These are phyloP conservation scores for Cystobasidiaceae sp. DNA, from an alignment of 1,284 basidiomycete species.

Conservation along the genomic window DNA sequence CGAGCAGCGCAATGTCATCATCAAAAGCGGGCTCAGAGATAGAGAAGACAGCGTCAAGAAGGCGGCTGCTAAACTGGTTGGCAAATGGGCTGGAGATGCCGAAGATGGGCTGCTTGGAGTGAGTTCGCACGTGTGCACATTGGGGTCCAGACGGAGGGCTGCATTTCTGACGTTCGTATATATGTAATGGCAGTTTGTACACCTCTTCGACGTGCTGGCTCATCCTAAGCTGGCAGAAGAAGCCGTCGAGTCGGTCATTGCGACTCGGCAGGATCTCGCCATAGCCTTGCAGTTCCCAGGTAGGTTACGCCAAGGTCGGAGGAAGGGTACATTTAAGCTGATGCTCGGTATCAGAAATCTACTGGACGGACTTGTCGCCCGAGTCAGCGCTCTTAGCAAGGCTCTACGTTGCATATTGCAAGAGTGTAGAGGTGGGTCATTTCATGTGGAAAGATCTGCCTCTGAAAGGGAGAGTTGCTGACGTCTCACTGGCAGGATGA, in stretches of 20 bases:
- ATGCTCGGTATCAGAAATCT: slow-evolving; percentile 55
- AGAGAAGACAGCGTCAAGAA: slow-evolving; percentile 74
- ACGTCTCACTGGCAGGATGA: slow-evolving; percentile 52
- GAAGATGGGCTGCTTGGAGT: slow-evolving; percentile 17
- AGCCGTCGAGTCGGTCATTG: slow-evolving; percentile 61
- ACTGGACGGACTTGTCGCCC: slow-evolving; percentile 70
- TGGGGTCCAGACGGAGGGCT: background rate
- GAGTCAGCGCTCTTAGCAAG: slow-evolving; percentile 79
- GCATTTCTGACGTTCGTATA: background rate
- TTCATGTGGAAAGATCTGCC: background rate
- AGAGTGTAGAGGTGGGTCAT: slow-evolving; percentile 52
- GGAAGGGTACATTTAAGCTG: too few species aligned
- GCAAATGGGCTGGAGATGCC: slow-evolving; percentile 57
- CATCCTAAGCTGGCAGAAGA: slow-evolving; percentile 61
- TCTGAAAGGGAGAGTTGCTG: background rate
- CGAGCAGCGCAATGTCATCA: slow-evolving; percentile 68
- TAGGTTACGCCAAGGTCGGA: too few species aligned
- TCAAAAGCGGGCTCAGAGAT: slow-evolving; percentile 79
- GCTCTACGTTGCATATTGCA: slow-evolving; percentile 75
- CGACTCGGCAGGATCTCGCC: slow-evolving; percentile 57
- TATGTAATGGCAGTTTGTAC: too few species aligned
- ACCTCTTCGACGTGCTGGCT: slow-evolving; percentile 58
- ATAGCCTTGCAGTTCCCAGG: slow-evolving; percentile 68
- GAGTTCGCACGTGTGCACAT: background rate
- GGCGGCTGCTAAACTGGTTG: slow-evolving; percentile 71